A percentile compares a stretch with the other conserved stretches of the same genome.
Conservation (phyloP, 495 filamentous ascomycete species). For the Hypoxylon cercidicola region DNA sequence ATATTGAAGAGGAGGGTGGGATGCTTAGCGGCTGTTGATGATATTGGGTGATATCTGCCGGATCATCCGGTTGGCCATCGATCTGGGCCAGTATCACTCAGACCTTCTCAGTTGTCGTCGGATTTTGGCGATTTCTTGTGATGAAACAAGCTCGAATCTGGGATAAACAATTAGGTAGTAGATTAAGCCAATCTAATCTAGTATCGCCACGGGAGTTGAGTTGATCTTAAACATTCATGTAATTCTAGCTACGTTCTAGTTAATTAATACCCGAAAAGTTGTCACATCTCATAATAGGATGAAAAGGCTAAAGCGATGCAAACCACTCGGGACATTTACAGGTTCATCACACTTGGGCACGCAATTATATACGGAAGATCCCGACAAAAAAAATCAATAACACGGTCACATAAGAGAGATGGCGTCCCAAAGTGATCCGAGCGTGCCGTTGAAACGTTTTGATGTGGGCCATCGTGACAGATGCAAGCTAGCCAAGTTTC, state of each 20-base stretch:
- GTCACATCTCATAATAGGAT: too few species aligned
- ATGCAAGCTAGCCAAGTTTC: constrained; percentile 21
- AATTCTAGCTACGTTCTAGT: neutral
- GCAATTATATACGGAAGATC: constrained; percentile 1
- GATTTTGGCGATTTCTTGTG: constrained; percentile 7
- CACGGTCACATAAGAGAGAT: neutral
- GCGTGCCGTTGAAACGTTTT: constrained; percentile 33
- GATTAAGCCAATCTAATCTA: too few species aligned
- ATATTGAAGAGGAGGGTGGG: neutral
- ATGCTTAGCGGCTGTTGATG: too few species aligned
- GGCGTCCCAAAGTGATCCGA: constrained; percentile 17
- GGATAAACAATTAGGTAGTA: constrained; percentile 4
- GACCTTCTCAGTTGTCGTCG: constrained; percentile 16
- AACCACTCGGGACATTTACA: constrained; percentile 4
- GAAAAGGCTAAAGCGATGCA: neutral
- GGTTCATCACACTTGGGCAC: constrained; percentile 8
- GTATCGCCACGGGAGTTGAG: neutral
- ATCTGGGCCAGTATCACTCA: neutral
- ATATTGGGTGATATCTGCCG: constrained; percentile 4
- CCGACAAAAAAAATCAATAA: constrained; percentile 2
- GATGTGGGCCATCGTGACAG: constrained; percentile 19
- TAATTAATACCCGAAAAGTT: too few species aligned
- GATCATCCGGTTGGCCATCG: constrained; percentile 1
- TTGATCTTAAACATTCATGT: neutral
- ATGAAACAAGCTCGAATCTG: constrained; percentile 33